These are phyloP conservation scores for Lactarius vividus DNA, from an alignment of 768 basidiomycete genomes.

Conservation along the genomic window DNA sequence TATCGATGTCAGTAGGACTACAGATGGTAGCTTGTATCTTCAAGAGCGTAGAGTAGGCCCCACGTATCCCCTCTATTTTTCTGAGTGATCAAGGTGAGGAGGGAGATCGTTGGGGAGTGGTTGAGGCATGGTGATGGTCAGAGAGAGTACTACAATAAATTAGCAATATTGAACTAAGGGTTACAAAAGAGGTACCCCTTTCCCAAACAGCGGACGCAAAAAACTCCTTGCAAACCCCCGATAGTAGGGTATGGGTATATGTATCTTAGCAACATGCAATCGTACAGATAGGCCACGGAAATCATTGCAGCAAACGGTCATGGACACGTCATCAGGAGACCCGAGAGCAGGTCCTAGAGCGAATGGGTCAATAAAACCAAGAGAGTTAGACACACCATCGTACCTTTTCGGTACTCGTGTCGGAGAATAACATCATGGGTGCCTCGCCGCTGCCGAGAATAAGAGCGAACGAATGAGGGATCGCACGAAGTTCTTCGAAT, in stretches of 20 bases:
- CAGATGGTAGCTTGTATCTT: no score
- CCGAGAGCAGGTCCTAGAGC: slow-evolving; percentile 15
- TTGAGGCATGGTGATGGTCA: no score
- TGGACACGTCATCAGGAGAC: slow-evolving; percentile 23
- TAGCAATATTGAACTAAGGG: no score
- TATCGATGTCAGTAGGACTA: no score
- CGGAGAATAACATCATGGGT: slow-evolving; percentile 22
- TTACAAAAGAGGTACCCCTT: no score
- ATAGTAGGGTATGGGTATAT: neutral
- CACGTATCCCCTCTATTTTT: neutral
- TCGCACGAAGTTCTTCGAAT: slow-evolving; percentile 26
- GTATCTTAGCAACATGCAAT: neutral
- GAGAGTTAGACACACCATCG: neutral
- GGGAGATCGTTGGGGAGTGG: neutral
- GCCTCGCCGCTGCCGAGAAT: slow-evolving; percentile 14
- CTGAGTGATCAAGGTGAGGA: neutral
- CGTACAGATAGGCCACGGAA: neutral
- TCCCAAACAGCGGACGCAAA: no score
- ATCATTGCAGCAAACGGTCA: neutral
- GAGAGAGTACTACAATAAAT: no score
- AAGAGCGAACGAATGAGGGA: slow-evolving; percentile 25
- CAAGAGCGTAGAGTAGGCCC: neutral
- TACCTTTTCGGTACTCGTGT: slow-evolving; percentile 23
- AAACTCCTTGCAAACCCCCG: neutral
- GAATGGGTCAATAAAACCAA: neutral